Conservation (phyloP, 1,284 basidiomycete species). For the Apiotrichum sp. region DNA sequence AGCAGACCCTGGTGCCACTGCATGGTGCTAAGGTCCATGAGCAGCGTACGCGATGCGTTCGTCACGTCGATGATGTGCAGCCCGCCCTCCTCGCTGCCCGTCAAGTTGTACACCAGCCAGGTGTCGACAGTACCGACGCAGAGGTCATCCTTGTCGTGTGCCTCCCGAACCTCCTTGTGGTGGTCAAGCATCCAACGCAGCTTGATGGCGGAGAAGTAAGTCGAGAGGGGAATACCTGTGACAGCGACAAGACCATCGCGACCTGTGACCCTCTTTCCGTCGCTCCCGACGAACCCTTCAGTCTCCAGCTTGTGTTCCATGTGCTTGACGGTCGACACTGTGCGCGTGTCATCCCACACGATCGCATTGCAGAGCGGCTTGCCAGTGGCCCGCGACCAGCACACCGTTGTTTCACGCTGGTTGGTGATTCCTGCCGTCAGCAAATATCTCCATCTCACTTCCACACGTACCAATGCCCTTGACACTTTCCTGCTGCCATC, state of each 20-base stretch:
- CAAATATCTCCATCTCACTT: neutral
- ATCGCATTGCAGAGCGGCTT: slow-evolving; percentile 83
- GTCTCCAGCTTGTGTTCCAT: slow-evolving; percentile 67
- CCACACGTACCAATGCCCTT: slow-evolving; percentile 74
- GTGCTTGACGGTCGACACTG: slow-evolving; percentile 71
- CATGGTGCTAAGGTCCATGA: slow-evolving; percentile 76
- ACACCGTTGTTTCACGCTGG: slow-evolving; percentile 92
- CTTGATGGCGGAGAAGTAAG: slow-evolving; percentile 95
- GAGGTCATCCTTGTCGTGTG: slow-evolving; percentile 75
- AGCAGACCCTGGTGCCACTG: slow-evolving; percentile 77
- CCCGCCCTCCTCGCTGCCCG: slow-evolving; percentile 61
- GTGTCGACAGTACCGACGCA: slow-evolving; percentile 93
- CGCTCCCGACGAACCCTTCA: slow-evolving; percentile 64
- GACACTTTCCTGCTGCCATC: slow-evolving; percentile 68
- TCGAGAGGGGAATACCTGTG: slow-evolving; percentile 82
- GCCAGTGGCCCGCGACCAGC: slow-evolving; percentile 86
- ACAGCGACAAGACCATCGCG: slow-evolving; percentile 33
- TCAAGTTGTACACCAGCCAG: slow-evolving; percentile 75
- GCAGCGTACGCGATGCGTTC: slow-evolving; percentile 91
- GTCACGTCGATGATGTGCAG: slow-evolving; percentile 87
- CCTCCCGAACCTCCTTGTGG: slow-evolving; percentile 65
- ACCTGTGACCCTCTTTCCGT: slow-evolving; percentile 52
- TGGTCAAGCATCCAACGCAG: slow-evolving; percentile 95
- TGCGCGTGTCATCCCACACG: slow-evolving; percentile 94
- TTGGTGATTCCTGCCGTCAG: slow-evolving; percentile 64